These are phyloP conservation scores for Penicillium mononematosum DNA, from an alignment of 495 filamentous ascomycete species.

Conservation along the genomic window DNA sequence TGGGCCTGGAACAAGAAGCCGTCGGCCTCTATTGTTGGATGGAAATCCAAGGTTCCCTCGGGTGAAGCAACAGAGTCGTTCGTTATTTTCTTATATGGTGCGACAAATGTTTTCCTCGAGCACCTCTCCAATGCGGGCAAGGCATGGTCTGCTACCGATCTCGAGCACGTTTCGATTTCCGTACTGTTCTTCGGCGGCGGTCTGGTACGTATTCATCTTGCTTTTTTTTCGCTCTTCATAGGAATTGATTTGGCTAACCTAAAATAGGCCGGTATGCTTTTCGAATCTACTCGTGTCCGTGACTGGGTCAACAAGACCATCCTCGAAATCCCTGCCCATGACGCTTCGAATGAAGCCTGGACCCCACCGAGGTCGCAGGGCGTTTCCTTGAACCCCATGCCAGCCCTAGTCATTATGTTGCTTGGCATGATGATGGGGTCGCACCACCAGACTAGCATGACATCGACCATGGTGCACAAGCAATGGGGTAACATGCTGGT, in stretches of 20 bases:
- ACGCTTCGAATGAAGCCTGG: conserved; percentile 51
- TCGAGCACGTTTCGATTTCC: conserved; percentile 92
- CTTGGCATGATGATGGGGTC: conserved; percentile 93
- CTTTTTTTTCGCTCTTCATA: not conserved
- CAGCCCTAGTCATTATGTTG: conserved; percentile 78
- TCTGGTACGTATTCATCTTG: conserved; percentile 53
- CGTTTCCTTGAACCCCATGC: conserved; percentile 86
- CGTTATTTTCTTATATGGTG: conserved; percentile 85
- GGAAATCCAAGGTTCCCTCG: conserved; percentile 65
- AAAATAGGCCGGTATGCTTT: conserved; percentile 78
- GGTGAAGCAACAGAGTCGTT: conserved; percentile 88
- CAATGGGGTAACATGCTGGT: conserved; percentile 90
- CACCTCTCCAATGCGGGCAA: conserved; percentile 72
- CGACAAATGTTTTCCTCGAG: conserved; percentile 89
- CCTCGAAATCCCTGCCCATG: conserved; percentile 38
- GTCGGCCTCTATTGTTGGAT: conserved; percentile 54
- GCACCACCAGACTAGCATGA: conserved; percentile 81
- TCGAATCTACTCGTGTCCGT: conserved; percentile 74
- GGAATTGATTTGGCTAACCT: not conserved
- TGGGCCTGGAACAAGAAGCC: conserved; percentile 96
- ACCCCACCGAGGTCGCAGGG: conserved; percentile 63
- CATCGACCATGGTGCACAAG: conserved; percentile 89
- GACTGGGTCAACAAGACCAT: conserved; percentile 68
- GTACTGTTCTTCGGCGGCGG: conserved; percentile 94
- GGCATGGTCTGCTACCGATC: conserved; percentile 71